Conservation (phyloP, 1,284 basidiomycete genomes). For the Cystobasidiaceae sp. region DNA sequence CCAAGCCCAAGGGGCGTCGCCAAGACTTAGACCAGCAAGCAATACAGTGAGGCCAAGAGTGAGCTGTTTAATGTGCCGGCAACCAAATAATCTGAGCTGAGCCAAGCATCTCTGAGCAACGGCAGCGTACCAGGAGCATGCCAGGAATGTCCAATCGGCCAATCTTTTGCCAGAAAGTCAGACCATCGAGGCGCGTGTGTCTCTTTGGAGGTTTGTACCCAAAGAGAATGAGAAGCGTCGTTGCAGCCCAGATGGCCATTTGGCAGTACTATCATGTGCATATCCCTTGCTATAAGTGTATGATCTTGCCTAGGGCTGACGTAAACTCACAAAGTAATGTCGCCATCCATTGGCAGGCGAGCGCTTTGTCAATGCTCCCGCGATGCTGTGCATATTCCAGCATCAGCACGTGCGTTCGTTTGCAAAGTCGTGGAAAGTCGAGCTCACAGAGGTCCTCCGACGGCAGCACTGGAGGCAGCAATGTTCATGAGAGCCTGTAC, state of each 20-base stretch:
- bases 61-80: too few relatives aligned
- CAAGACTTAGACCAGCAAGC: constrained; percentile 10
- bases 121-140: background rate
- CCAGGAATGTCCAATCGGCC: constrained; percentile 14
- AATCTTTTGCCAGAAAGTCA: constrained; percentile 12
- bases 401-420: background rate
- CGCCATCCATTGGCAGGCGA: background rate
- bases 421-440: background rate
- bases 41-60: constrained; percentile 12
- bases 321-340: constrained; percentile 7
- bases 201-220: constrained; percentile 20
- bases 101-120: background rate
- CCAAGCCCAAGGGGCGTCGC: constrained; percentile 14
- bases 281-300: background rate
- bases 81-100: background rate
- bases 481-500: constrained; percentile 19
- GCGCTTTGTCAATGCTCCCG: constrained; percentile 2
- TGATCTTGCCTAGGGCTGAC: background rate
- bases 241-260: constrained; percentile 16
- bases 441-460: constrained; percentile 5
- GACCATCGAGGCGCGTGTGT: constrained; percentile 12
- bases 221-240: constrained; percentile 1
- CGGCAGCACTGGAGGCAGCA: constrained; percentile 2
- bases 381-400: background rate
- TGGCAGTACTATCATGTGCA: background rate